Evolutionary conservation across 2,329 filamentous ascomycete species (phyloP).

Genomic region (Rutstroemia sp.): DNA sequence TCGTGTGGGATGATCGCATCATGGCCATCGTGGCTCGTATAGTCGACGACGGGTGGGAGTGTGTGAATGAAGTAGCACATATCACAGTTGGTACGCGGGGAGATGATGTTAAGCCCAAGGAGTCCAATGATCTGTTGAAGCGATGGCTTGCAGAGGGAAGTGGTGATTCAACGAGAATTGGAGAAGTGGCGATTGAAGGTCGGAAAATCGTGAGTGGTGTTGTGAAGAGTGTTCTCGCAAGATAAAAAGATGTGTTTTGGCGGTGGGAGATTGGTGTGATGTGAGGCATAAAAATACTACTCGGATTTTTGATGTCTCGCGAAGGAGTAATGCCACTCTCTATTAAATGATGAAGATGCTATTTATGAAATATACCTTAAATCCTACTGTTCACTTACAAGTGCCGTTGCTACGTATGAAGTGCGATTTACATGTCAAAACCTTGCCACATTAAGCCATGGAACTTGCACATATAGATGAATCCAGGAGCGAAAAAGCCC

Average conservation of each 20-base stretch:
- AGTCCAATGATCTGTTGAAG: conserved; percentile 80
- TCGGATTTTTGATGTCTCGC: too few species aligned
- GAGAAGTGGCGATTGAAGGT: conserved; percentile 24
- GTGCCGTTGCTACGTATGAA: too few species aligned
- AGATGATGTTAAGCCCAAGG: conserved; percentile 73
- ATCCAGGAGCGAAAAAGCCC: not conserved
- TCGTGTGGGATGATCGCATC: conserved; percentile 78
- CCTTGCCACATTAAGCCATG: not conserved
- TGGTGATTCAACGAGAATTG: conserved; percentile 27
- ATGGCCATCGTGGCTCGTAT: conserved; percentile 89
- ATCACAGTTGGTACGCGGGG: conserved; percentile 82
- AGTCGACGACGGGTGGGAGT: conserved; percentile 56
- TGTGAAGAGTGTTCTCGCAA: conserved; percentile 25
- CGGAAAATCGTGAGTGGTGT: conserved; percentile 23
- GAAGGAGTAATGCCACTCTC: too few species aligned
- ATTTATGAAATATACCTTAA: too few species aligned
- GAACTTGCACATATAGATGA: not conserved
- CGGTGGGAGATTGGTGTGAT: not conserved
- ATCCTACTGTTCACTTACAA: too few species aligned
- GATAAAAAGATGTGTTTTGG: conserved; percentile 8
- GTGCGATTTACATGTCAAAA: not conserved
- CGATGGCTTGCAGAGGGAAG: conserved; percentile 61
- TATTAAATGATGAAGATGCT: too few species aligned
- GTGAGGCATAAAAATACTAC: not conserved
- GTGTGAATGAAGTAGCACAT: conserved; percentile 72